A percentile compares a stretch with the other conserved stretches of the same genome.
These are phyloP conservation scores for Aspergillus jensenii DNA, from an alignment of 2,329 filamentous ascomycete genomes.

Conservation along the genomic window DNA sequence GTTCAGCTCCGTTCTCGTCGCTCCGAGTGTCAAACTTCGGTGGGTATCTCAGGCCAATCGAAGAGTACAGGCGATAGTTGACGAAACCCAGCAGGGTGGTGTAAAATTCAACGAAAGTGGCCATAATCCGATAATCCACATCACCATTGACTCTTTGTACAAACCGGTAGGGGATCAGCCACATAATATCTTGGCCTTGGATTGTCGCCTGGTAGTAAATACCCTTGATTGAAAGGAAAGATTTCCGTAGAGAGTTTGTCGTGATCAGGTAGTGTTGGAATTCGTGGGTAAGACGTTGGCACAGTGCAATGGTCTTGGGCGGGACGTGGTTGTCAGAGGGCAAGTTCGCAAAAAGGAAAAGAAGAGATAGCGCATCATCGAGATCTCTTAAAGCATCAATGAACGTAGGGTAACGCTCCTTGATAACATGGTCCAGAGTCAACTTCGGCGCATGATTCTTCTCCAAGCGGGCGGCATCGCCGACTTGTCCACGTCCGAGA, in stretches of 20 bases:
- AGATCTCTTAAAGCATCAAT: conserved; percentile 90
- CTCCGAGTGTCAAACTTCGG: conserved; percentile 86
- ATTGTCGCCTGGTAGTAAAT: conserved; percentile 99
- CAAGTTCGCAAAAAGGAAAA: conserved; percentile 96
- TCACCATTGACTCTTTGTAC: conserved; percentile 92
- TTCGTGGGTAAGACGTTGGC: conserved; percentile 88
- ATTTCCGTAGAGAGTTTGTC: conserved; percentile 88
- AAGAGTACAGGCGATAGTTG: conserved; percentile 92
- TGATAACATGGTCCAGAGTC: conserved; percentile 93
- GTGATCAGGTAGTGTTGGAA: conserved; percentile 98
- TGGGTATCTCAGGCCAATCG: conserved; percentile 88
- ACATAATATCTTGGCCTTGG: conserved; percentile 93
- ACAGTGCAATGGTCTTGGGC: conserved; percentile 91
- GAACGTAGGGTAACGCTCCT: conserved; percentile 97
- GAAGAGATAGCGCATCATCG: conserved; percentile 93
- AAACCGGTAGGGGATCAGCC: conserved; percentile 97
- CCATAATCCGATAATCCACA: conserved; percentile 98
- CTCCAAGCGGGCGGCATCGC: conserved; percentile 85
- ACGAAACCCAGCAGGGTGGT: conserved; percentile 93
- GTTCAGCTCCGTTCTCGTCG: conserved; percentile 85
- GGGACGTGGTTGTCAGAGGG: conserved; percentile 87
- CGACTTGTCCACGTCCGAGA: conserved; percentile 85
- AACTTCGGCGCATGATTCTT: conserved; percentile 87
- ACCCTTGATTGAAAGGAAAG: conserved; percentile 97
- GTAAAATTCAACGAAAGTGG: conserved; percentile 98